These are phyloP conservation scores for Wallacemonas sp. DNA, from an alignment of 208 protist genomes.

Conservation along the genomic window DNA sequence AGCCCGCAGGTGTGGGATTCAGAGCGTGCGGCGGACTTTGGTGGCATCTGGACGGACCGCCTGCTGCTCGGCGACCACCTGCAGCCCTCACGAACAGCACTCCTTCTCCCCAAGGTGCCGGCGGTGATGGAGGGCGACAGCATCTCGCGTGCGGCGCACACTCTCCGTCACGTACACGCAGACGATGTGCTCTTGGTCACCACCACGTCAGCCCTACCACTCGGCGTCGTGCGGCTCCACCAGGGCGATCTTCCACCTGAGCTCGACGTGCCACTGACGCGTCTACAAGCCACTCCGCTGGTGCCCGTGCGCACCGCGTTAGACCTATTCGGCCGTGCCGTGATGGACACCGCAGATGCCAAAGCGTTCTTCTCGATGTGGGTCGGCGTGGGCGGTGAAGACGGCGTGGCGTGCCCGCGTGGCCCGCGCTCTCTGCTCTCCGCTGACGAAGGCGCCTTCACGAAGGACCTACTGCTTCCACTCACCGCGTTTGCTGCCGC, in stretches of 20 bases:
- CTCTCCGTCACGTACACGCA: slow-evolving; percentile 47
- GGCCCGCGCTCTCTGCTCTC: slow-evolving; percentile 22
- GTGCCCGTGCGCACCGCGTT: background rate
- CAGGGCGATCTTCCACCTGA: slow-evolving; percentile 2
- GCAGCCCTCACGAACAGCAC: slow-evolving; percentile 50
- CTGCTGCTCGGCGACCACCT: slow-evolving; percentile 68
- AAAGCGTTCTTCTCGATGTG: background rate
- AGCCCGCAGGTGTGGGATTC: slow-evolving; percentile 81
- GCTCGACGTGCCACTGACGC: background rate
- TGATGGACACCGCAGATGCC: background rate
- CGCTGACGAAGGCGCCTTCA: slow-evolving; percentile 28
- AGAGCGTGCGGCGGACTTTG: slow-evolving; percentile 55
- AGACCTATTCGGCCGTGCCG: background rate
- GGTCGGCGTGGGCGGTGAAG: slow-evolving; percentile 62
- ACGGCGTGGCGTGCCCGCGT: slow-evolving; percentile 17
- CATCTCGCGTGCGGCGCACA: slow-evolving; percentile 53
- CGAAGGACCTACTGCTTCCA: slow-evolving; percentile 37
- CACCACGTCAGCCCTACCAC: slow-evolving; percentile 36
- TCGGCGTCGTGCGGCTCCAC: slow-evolving; percentile 48
- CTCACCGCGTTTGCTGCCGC: slow-evolving; percentile 58
- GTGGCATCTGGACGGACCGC: slow-evolving; percentile 85
- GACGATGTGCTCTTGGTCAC: slow-evolving; percentile 62
- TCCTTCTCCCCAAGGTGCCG: slow-evolving; percentile 69
- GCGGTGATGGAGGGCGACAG: slow-evolving; percentile 47
- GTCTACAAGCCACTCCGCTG: background rate